Conservation (phyloP, 768 basidiomycete species). For the Termitomyces sp. region DNA sequence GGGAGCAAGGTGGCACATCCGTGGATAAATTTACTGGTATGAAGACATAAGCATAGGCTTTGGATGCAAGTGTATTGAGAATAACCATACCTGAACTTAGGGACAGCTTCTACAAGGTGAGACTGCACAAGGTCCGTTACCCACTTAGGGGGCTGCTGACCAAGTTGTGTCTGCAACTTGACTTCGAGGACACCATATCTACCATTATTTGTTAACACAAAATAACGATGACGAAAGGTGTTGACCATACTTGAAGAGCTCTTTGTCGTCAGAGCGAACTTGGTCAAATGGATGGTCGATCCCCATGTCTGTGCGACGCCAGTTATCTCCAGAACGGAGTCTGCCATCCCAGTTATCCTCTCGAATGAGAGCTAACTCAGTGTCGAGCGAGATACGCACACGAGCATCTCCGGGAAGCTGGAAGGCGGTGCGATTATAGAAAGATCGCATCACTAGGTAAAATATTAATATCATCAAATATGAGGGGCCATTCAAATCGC, state of each 20-base stretch:
- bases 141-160: conserved; percentile 95
- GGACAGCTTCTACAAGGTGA: conserved; percentile 94
- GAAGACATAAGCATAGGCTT: conserved; percentile 2
- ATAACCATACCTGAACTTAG: conserved; percentile 77
- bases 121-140: conserved; percentile 93
- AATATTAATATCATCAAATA: background rate
- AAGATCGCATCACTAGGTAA: conserved; percentile 82
- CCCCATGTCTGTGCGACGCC: conserved; percentile 91
- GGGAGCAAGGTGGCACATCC: conserved; percentile 93
- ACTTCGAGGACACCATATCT: conserved; percentile 95
- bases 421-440: conserved; percentile 98
- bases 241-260: conserved; percentile 71
- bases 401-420: conserved; percentile 98
- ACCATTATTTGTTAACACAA: background rate
- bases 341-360: conserved; percentile 96
- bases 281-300: conserved; percentile 89
- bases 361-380: conserved; percentile 88
- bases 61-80: background rate
- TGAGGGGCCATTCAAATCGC: background rate
- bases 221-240: conserved; percentile 11
- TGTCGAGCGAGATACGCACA: conserved; percentile 97
- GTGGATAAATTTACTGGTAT: conserved; percentile 83
- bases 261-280: conserved; percentile 72
- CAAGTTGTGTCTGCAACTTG: conserved; percentile 93
- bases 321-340: conserved; percentile 77